Evolutionary conservation across 371 early-diverging fungal genomes (phyloP), one percentile per base, ranked within the genome.

Genomic region (Mucor lusitanicus): DNA sequence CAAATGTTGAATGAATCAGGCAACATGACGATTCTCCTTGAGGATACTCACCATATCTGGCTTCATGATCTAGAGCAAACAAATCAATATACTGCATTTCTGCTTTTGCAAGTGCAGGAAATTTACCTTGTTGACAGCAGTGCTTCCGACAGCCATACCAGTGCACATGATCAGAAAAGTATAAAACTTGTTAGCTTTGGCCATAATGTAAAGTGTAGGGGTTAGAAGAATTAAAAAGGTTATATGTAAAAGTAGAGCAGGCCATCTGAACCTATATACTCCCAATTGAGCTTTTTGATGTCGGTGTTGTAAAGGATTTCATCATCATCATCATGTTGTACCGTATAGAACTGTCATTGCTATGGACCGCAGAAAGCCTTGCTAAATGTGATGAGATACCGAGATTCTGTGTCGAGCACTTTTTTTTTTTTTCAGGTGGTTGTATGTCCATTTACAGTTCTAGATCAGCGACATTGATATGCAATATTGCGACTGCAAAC

Each of bases 91-190:
- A 21, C 37, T 11, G 0, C 33, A 19, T 35, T 54, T 48, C 46
- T 40, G 35, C 21, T 15, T 54, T 13, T 27, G 30, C 30, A 30
- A n/a, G n/a, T 3, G 5, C 19, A 23, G 27, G 8, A 15, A 28
- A 19, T 46, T 59, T 75, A 80, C 83, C 76, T 73, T 80, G 65
- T 83, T 77, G 0, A 80, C 79, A 21, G 64, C 71, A 25, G 83
- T 80, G 21, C 83, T 83, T 40, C 83, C 83, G 58, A 59, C 62
- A 59, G 77, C 83, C 83, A 83, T 83, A 28, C 83, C 83, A 44
- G 72, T 59, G 55, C 81, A 79, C 46, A 83, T 68, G 28, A 69
- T 54, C 1, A 75, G 33, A 64, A 83, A 83, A 7, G 79, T 80
- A 39, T 77, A 75, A 9, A 80, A 57, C 67, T 79, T 80, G 73